Evolutionary conservation across 2,329 filamentous ascomycete species (phyloP).

Genomic region (Clathrospora elynae): DNA sequence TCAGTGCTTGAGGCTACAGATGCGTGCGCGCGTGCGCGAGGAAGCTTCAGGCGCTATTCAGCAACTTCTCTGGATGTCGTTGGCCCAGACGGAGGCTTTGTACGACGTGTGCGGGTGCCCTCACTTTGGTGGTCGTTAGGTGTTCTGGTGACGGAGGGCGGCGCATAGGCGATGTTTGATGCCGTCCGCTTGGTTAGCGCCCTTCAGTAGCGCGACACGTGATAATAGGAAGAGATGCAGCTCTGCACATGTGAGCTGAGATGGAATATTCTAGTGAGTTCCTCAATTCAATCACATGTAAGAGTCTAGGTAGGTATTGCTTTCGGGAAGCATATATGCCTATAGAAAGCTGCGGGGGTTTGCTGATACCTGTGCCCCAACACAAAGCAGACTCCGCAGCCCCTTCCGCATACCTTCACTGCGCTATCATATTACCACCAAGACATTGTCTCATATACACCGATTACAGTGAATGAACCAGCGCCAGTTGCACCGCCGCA

Average conservation of each 20-base stretch:
- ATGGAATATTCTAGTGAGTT: neutral
- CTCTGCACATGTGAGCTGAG: neutral
- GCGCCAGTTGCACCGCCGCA: slow-evolving; percentile 44
- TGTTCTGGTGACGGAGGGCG: slow-evolving; percentile 34
- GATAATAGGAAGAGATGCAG: slow-evolving; percentile 1
- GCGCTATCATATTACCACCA: no score
- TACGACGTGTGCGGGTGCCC: slow-evolving; percentile 39
- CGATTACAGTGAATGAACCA: slow-evolving; percentile 35
- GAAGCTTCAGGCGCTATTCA: slow-evolving; percentile 34
- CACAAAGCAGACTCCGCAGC: no score
- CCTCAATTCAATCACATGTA: no score
- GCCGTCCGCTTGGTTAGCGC: slow-evolving; percentile 16
- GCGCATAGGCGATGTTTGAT: slow-evolving; percentile 19
- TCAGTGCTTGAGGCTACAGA: slow-evolving; percentile 38
- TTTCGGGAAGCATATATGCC: no score
- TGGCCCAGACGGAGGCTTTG: slow-evolving; percentile 34
- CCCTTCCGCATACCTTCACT: no score
- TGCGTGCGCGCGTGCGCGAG: slow-evolving; percentile 30
- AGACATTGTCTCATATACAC: no score
- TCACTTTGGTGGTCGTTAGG: slow-evolving; percentile 40
- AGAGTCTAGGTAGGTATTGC: no score
- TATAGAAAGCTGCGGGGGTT: no score
- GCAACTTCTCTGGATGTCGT: slow-evolving; percentile 27
- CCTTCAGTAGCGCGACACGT: slow-evolving; percentile 17
- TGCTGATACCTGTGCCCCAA: no score